phyloP scores from a whole-genome alignment of 164 flowering plant genomes.

The Vitis rotundifolia region DNA sequence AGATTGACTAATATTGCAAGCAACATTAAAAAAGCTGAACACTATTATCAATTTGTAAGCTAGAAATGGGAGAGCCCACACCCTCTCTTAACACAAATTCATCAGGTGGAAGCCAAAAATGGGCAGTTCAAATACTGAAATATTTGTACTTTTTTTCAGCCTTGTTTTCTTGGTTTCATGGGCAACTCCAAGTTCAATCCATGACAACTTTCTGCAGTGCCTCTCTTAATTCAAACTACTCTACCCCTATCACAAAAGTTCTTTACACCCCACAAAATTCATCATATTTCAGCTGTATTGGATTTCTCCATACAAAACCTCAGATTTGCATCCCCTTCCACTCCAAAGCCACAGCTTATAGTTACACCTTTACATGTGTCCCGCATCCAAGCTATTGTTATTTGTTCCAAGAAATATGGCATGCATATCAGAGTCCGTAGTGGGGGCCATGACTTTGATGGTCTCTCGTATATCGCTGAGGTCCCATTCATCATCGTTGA shows the following conservation, averaged over 20 bases:
- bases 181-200: not conserved
- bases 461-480: slow-evolving; percentile 7
- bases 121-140: not conserved
- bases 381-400: slow-evolving; percentile 7
- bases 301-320: not conserved
- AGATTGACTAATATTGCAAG: too few relatives aligned
- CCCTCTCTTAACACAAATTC: too few relatives aligned
- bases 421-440: slow-evolving; percentile 13
- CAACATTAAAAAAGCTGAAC: too few relatives aligned
- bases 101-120: not conserved
- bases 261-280: not conserved
- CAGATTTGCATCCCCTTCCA: not conserved
- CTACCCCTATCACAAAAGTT: not conserved
- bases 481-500: slow-evolving; percentile 15
- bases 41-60: too few relatives aligned
- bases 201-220: slow-evolving; percentile 3
- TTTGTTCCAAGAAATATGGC: slow-evolving; percentile 1
- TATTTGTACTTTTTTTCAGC: not conserved
- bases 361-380: not conserved
- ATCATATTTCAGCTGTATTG: not conserved
- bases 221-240: not conserved
- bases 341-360: slow-evolving; percentile 4
- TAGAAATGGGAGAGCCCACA: too few relatives aligned
- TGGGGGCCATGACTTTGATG: slow-evolving; percentile 17
- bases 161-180: not conserved